Evolutionary conservation across 345 rosid species (phyloP).

Genomic region (Moricandia moricandioides): DNA sequence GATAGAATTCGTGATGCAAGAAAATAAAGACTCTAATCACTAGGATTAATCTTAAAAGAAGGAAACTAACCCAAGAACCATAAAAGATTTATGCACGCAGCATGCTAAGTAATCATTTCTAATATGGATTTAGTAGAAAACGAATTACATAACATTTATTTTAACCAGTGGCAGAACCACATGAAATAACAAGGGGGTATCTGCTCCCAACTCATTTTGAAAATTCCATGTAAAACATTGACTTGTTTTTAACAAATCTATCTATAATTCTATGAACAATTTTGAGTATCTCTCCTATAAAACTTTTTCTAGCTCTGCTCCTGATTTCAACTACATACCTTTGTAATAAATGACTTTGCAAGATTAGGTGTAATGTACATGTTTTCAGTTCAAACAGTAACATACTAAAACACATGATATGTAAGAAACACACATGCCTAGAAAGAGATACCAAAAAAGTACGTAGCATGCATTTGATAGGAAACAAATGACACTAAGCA

Average conservation of each 20-base stretch:
- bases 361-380: not conserved
- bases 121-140: not conserved
- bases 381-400: not conserved
- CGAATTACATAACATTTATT: too few species aligned
- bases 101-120: not conserved
- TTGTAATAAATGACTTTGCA: too few species aligned
- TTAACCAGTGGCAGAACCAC: too few species aligned
- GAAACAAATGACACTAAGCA: not conserved
- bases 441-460: not conserved
- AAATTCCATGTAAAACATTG: too few species aligned
- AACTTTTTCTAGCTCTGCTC: too few species aligned
- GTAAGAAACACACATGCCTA: not conserved
- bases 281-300: too few species aligned
- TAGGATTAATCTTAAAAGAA: not conserved
- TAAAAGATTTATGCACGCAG: not conserved
- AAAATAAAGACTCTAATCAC: not conserved
- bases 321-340: too few species aligned
- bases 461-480: conserved; percentile 4
- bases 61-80: not conserved
- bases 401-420: not conserved
- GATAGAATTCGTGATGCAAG: too few species aligned
- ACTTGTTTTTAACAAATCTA: too few species aligned
- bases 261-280: too few species aligned
- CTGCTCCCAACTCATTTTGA: too few species aligned
- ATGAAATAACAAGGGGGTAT: too few species aligned